Evolutionary conservation across 2,329 filamentous ascomycete species (phyloP).

Genomic region (Sporothrix pseudoabietina): DNA sequence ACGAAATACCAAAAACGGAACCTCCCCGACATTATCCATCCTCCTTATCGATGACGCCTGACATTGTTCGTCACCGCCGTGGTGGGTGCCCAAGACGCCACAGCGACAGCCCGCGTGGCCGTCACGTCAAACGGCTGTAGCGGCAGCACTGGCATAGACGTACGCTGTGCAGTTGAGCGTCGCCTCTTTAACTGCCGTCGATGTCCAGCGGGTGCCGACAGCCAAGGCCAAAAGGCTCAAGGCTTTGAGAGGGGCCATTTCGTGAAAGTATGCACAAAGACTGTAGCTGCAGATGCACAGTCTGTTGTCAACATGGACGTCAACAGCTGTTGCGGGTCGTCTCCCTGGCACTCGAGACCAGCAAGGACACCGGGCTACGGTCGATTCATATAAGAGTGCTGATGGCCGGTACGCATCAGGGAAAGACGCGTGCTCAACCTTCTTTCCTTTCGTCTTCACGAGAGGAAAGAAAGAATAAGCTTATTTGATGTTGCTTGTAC

Average conservation of each 20-base stretch:
- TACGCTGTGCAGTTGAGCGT: slow-evolving; percentile 26
- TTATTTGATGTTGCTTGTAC: background rate
- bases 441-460: background rate
- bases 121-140: slow-evolving; percentile 26
- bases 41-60: background rate
- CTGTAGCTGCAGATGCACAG: too few relatives aligned
- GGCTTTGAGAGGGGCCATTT: background rate
- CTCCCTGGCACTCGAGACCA: background rate
- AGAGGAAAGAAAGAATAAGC: background rate
- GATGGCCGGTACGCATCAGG: background rate
- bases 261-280: background rate
- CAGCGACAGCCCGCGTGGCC: slow-evolving; percentile 9
- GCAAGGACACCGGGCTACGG: background rate
- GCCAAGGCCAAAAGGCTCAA: slow-evolving; percentile 25
- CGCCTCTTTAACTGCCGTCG: slow-evolving; percentile 17
- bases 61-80: slow-evolving; percentile 15
- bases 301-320: too few relatives aligned
- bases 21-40: background rate
- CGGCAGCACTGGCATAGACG: background rate
- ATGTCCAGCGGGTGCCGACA: slow-evolving; percentile 27
- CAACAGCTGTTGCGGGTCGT: too few relatives aligned
- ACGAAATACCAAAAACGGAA: background rate
- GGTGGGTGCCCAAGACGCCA: slow-evolving; percentile 18
- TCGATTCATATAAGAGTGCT: slow-evolving; percentile 4
- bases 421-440: background rate